Conservation (phyloP, 192 early-diverging fungal species). For the Radiomyces spectabilis region DNA sequence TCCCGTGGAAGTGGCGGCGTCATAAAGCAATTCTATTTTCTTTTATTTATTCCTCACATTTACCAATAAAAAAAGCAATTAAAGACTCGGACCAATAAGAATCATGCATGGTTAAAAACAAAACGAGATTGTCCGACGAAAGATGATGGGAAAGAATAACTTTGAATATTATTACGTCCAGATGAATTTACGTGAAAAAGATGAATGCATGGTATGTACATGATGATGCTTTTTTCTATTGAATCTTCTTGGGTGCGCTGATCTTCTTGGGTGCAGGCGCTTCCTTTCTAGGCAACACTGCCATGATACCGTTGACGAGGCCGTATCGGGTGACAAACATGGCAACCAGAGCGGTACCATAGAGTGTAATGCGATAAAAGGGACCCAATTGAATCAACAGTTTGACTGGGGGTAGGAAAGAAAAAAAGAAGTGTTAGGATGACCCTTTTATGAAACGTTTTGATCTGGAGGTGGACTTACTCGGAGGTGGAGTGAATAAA, state of each 20-base stretch:
- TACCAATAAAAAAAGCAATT: not conserved
- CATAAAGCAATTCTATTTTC: not conserved
- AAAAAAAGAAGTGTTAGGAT: not conserved
- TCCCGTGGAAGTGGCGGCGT: too few relatives aligned
- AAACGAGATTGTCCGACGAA: not conserved
- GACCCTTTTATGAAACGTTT: not conserved
- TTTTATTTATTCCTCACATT: not conserved
- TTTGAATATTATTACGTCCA: too few relatives aligned
- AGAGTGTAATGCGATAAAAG: constrained; percentile 15
- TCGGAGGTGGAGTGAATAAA: constrained; percentile 41
- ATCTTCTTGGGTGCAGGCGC: not conserved
- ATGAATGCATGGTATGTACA: too few relatives aligned
- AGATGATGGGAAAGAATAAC: too few relatives aligned
- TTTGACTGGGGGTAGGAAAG: constrained; percentile 5
- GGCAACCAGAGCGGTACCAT: constrained; percentile 11
- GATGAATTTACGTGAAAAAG: too few relatives aligned
- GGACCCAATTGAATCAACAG: constrained; percentile 13
- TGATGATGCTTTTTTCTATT: too few relatives aligned
- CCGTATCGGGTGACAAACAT: constrained; percentile 22
- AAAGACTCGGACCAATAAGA: too few relatives aligned
- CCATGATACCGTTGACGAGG: constrained; percentile 2
- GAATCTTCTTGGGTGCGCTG: too few relatives aligned
- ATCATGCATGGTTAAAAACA: not conserved
- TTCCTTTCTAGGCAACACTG: constrained; percentile 7
- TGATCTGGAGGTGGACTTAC: constrained; percentile 17